These are phyloP conservation scores for Claviceps quebecensis DNA, from an alignment of 2,329 filamentous ascomycete genomes.

Conservation along the genomic window DNA sequence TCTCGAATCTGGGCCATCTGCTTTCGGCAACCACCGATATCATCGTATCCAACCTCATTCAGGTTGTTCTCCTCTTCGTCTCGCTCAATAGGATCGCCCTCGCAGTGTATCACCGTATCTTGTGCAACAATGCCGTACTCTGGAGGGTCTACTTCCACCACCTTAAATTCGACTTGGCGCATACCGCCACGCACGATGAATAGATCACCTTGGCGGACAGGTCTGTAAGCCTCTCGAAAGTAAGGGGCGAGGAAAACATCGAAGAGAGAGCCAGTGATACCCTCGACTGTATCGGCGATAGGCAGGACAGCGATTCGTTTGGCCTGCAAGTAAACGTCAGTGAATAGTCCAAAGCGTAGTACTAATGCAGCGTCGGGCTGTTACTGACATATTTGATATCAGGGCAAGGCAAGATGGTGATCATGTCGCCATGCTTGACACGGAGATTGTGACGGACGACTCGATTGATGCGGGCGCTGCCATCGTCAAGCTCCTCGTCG, in stretches of 20 bases:
- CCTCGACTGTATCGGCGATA: slow-evolving; percentile 95
- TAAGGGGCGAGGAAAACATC: slow-evolving; percentile 98
- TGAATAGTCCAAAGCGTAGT: too few species aligned
- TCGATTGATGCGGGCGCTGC: slow-evolving; percentile 93
- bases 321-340: slow-evolving; percentile 42
- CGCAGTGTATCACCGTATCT: slow-evolving; percentile 97
- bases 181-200: slow-evolving; percentile 97
- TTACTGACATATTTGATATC: slow-evolving; percentile 97
- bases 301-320: slow-evolving; percentile 98
- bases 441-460: slow-evolving; percentile 96
- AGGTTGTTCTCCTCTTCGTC: slow-evolving; percentile 99
- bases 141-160: slow-evolving; percentile 94
- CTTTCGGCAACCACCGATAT: slow-evolving; percentile 98
- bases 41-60: slow-evolving; percentile 97
- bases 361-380: not conserved
- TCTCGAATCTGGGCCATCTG: slow-evolving; percentile 99
- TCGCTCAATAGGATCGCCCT: slow-evolving; percentile 74
- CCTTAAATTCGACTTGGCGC: slow-evolving; percentile 99
- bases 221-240: slow-evolving; percentile 97
- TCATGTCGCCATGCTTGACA: slow-evolving; percentile 95
- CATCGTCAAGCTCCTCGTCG: slow-evolving; percentile 96
- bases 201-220: slow-evolving; percentile 90
- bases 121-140: slow-evolving; percentile 98
- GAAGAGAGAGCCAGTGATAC: slow-evolving; percentile 92
- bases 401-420: slow-evolving; percentile 93